Percentiles rank a stretch among this genome's conserved stretches.
These are phyloP conservation scores for Boletus sp. DNA, from an alignment of 768 basidiomycete genomes.

Conservation along the genomic window DNA sequence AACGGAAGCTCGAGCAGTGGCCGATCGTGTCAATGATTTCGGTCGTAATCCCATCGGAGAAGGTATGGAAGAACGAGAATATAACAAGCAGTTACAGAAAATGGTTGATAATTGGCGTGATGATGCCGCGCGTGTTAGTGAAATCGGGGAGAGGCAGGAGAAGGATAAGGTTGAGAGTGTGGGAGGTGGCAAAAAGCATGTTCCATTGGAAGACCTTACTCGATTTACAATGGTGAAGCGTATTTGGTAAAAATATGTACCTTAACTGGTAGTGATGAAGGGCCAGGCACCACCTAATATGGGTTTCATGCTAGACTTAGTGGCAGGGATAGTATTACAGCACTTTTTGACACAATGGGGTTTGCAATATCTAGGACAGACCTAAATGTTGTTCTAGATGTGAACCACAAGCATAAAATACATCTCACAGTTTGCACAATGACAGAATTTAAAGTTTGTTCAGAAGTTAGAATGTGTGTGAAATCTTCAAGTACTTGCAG, in stretches of 20 bases:
- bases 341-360: too few species aligned
- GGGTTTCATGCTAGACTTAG: too few species aligned
- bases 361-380: too few species aligned
- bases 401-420: too few species aligned
- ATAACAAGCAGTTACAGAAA: conserved; percentile 77
- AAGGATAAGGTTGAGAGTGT: conserved; percentile 17
- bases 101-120: conserved; percentile 68
- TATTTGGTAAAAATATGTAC: conserved; percentile 52
- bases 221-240: conserved; percentile 95
- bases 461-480: too few species aligned
- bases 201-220: conserved; percentile 84
- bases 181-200: conserved; percentile 42
- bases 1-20: conserved; percentile 72
- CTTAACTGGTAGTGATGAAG: too few species aligned
- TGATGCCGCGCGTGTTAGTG: conserved; percentile 60
- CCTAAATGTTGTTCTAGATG: too few species aligned
- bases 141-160: conserved; percentile 60
- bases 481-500: too few species aligned
- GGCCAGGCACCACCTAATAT: too few species aligned
- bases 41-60: conserved; percentile 91
- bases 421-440: too few species aligned
- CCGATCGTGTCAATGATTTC: conserved; percentile 80
- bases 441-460: too few species aligned
- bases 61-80: conserved; percentile 81
- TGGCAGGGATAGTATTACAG: too few species aligned